phyloP scores from a whole-genome alignment of 2,329 filamentous ascomycete species.

The Amylocarpus encephaloides region DNA sequence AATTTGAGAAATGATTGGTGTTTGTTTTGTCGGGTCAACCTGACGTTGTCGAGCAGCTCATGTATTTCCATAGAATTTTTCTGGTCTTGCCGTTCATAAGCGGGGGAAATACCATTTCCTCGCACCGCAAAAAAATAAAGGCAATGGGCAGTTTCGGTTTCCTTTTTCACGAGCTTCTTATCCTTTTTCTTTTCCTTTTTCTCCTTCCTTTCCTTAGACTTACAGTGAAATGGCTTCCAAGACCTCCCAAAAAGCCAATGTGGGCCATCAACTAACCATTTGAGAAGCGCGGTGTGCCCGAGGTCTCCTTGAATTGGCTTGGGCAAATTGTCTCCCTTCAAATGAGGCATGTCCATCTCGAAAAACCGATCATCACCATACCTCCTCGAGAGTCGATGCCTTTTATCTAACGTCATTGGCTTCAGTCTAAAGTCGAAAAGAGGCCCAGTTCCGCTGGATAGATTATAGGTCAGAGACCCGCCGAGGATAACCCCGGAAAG shows the following conservation, averaged over 20 bases:
- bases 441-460: constrained; percentile 31
- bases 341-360: constrained; percentile 46
- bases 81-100: neutral
- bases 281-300: constrained; percentile 32
- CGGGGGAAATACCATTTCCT: constrained; percentile 28
- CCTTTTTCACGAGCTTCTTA: constrained; percentile 35
- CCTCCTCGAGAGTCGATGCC: constrained; percentile 46
- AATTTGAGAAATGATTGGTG: constrained; percentile 47
- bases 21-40: constrained; percentile 41
- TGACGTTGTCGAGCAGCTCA: constrained; percentile 46
- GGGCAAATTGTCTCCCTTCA: constrained; percentile 27
- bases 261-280: constrained; percentile 34
- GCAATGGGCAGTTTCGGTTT: constrained; percentile 36
- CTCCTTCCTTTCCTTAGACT: constrained; percentile 20
- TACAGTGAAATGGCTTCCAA: constrained; percentile 29
- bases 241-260: constrained; percentile 26
- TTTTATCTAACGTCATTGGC: constrained; percentile 42
- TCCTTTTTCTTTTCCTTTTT: constrained; percentile 29
- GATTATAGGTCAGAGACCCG: constrained; percentile 37
- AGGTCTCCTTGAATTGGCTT: constrained; percentile 29
- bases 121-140: constrained; percentile 51
- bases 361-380: constrained; percentile 55
- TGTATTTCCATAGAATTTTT: constrained; percentile 30
- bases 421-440: constrained; percentile 43
- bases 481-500: constrained; percentile 39